Percentiles rank a stretch among this genome's conserved stretches.
Conservation (phyloP, 306 rosid species). For the Prunus mongolica region DNA sequence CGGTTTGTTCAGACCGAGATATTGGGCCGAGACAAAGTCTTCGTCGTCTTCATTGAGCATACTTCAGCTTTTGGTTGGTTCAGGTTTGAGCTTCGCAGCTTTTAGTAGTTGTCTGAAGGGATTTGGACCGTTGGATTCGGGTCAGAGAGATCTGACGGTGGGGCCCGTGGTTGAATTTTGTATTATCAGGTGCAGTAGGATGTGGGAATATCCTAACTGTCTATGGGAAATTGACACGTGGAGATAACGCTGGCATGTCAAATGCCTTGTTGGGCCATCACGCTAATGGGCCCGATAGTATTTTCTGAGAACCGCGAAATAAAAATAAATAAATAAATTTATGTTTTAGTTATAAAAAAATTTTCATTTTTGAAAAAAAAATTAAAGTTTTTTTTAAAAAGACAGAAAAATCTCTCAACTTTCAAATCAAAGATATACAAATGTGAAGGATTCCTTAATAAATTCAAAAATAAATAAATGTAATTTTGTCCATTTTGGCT, state of each 20-base stretch:
- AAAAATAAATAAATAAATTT: too few species aligned
- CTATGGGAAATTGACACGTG: slow-evolving; percentile 29
- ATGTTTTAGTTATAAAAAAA: too few species aligned
- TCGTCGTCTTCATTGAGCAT: slow-evolving; percentile 26
- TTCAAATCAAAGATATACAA: too few species aligned
- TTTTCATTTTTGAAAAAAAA: too few species aligned
- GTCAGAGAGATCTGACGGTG: slow-evolving; percentile 10
- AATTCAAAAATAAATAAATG: too few species aligned
- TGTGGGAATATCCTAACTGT: slow-evolving; percentile 28
- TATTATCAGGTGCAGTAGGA: not conserved
- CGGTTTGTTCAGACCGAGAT: slow-evolving; percentile 2
- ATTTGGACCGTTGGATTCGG: not conserved
- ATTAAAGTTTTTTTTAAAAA: too few species aligned
- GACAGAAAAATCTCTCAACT: too few species aligned
- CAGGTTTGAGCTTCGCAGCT: not conserved
- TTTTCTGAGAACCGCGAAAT: too few species aligned
- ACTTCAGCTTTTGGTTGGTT: not conserved
- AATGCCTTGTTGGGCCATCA: not conserved
- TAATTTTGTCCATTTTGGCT: too few species aligned
- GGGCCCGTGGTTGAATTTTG: not conserved
- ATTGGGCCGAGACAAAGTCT: not conserved
- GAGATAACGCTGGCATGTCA: slow-evolving; percentile 35
- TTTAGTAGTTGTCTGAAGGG: not conserved
- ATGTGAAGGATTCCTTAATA: too few species aligned
- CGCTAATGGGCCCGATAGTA: too few species aligned